Base-by-base conservation (phyloP, 352 stramenopile species). In the Globisporangium okanoganense region DNA sequence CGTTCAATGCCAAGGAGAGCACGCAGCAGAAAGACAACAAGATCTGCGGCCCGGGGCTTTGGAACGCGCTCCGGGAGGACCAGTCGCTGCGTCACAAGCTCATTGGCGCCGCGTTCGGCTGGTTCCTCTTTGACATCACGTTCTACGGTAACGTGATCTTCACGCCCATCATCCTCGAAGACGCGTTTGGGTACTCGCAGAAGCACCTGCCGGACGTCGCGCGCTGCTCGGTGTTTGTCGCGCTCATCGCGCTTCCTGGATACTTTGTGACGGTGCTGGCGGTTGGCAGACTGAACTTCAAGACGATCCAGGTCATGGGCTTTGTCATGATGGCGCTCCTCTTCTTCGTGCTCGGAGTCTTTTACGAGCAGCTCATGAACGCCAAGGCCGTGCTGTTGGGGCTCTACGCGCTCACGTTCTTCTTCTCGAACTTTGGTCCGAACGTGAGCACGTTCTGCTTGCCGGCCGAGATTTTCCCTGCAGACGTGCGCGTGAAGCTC, bases 131-230 rank as follows among this genome's bases (percentile, higher is more conserved):
- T 62, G 91, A 97, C 72, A 77, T 97, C 33, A 83, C 84, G 8
- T 97, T 96, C 50, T 97, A 97, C 65, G 88, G 82, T 35, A 96
- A 97, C 64, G 71, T 92, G 43, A 81, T 97, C 59, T 97, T 97
- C 66, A 92, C 84, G 41, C 82, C 86, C 2, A 85, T 89, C 44
- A 89, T 95, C 57, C 52, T 95, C 9, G 67, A 89, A 56, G 82
- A 88, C 61, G 82, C 80, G 8, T 89, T 82, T 47, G 79, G 70
- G 4, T 80, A 79, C 58, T 73, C 82, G 47, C 81, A 77, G 29
- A 75, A 74, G 45, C 78, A 86, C 58, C 66, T 88, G 40, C 67
- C 66, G 1, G 72, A 88, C 53, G 75, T 90, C 10, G 73, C 81
- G 20, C 72, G 75, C 2, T 89, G 83, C 66, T 89, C 80, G 36